phyloP scores from a whole-genome alignment of 306 rosid species.

The Purshia tridentata region DNA sequence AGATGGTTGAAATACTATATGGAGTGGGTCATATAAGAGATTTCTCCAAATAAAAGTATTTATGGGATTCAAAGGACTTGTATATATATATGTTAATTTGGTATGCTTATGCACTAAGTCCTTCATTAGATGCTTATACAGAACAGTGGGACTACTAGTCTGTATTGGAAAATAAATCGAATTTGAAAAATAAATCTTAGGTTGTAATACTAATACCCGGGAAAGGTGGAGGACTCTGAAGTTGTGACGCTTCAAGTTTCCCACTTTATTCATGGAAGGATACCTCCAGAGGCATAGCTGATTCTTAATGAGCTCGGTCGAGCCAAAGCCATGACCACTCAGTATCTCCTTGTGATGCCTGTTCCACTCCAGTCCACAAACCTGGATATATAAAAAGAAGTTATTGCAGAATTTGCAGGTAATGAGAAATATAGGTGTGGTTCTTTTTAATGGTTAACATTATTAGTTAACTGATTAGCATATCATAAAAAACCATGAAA shows the following conservation, averaged over 20 bases:
- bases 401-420: constrained; percentile 1
- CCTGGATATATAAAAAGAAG: constrained; percentile 36
- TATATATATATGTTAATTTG: no score
- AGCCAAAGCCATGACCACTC: constrained; percentile 77
- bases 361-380: constrained; percentile 85
- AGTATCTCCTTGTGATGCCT: constrained; percentile 68
- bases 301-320: constrained; percentile 30
- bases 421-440: not conserved
- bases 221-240: constrained; percentile 64
- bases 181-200: not conserved
- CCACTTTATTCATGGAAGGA: constrained; percentile 66
- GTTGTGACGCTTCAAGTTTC: constrained; percentile 47
- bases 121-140: no score
- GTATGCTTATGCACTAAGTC: no score
- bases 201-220: constrained; percentile 55
- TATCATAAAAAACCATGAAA: not conserved
- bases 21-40: no score
- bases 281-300: constrained; percentile 71
- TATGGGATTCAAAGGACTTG: no score
- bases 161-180: not conserved
- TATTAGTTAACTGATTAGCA: not conserved
- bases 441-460: no score
- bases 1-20: no score
- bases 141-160: not conserved
- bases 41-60: no score